Evolutionary conservation across 2,329 filamentous ascomycete genomes (phyloP).

Genomic region (Pseudogymnoascus sp.): DNA sequence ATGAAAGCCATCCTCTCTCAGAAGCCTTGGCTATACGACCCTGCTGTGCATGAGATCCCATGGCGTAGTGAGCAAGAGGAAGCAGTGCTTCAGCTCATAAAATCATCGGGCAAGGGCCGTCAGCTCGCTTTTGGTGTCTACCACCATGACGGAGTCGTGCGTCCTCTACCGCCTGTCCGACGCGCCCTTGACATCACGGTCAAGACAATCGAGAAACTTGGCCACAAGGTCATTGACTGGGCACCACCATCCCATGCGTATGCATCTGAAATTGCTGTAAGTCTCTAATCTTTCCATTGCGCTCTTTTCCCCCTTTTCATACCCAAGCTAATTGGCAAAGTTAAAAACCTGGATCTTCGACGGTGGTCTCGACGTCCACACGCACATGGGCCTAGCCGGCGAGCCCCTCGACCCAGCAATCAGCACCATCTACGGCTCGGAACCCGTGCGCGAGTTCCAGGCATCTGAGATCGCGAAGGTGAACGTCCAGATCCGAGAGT

Average conservation of each 20-base stretch:
- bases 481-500: conserved; percentile 45
- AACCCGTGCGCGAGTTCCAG: conserved; percentile 26
- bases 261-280: conserved; percentile 33
- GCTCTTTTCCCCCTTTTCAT: conserved; percentile 11
- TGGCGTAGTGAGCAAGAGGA: conserved; percentile 44
- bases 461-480: conserved; percentile 24
- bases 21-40: conserved; percentile 59
- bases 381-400: conserved; percentile 44
- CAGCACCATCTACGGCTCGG: conserved; percentile 14
- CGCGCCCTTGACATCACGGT: conserved; percentile 45
- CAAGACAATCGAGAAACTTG: conserved; percentile 39
- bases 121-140: conserved; percentile 47
- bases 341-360: conserved; percentile 35
- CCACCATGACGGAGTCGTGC: conserved; percentile 40
- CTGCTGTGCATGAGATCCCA: conserved; percentile 54
- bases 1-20: conserved; percentile 47
- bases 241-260: conserved; percentile 41
- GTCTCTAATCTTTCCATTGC: conserved; percentile 23
- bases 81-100: conserved; percentile 31
- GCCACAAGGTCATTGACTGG: conserved; percentile 53
- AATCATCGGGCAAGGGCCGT: conserved; percentile 22
- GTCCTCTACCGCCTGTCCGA: conserved; percentile 47
- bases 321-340: conserved; percentile 15
- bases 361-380: conserved; percentile 41
- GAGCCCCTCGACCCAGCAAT: conserved; percentile 35